Base-by-base conservation (phyloP, 345 rosid genomes). In the Reutealis trisperma region DNA sequence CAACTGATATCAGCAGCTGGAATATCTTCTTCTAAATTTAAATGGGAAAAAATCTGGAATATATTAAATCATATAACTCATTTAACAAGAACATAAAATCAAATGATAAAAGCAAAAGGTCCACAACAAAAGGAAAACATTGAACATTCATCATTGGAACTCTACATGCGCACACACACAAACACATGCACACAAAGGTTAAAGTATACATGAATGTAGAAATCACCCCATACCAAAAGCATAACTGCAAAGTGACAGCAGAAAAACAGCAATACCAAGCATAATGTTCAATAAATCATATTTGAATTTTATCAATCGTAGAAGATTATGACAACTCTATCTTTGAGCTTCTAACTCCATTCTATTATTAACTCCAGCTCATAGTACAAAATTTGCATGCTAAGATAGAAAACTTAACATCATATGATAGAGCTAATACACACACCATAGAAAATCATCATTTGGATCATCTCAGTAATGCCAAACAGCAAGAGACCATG, bases 1-100 rank as follows among this genome's bases (percentile, higher is more conserved):
- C 67, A 70, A 61, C 54, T 69, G 67, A 19, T 32, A 49, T 22
- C 68, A 63, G 60, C 41, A 71, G 75, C 72, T 37, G 49, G 27
- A 32, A 71, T 70, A 41, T 59, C 83, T 55, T 58, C 63, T 67
- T 59, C n/a, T 44, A 21, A 5, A 18, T 32, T 52, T 22, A 24
- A 41, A 37, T 13, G 14, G 47, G 19, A 49, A 70, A 70, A 61
- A 55, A 70, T 54, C 74, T 62, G 67, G 59, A 25, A 65, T 18
- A 4, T 10, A 55, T 11, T 2, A 67, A 58, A 67, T 27, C 41
- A 41, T 45, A 5, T 11, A 67, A 41, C 8, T 45, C 30, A 49
- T 30, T 67, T 12, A 25, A 41, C 66, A 32, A 57, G 32, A 6
- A 71, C 1, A 37, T 21, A 6, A 58, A 71, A 12, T 52, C 64